Percentiles rank a stretch among this genome's conserved stretches.
phyloP scores from a whole-genome alignment of 768 basidiomycete genomes.

The Rhodotorula kratochvilovae region DNA sequence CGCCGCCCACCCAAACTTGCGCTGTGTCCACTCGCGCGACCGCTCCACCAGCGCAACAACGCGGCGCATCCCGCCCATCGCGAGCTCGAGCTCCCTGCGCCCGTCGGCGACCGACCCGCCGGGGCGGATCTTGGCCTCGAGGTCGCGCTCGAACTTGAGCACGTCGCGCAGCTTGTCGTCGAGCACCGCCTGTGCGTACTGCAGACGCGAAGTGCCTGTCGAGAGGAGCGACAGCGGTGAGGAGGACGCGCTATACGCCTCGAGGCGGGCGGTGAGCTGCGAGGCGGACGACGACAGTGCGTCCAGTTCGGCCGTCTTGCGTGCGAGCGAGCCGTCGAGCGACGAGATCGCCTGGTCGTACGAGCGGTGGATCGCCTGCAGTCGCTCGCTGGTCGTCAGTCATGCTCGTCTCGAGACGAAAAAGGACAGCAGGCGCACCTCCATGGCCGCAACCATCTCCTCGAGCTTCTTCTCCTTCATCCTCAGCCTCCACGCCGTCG shows the following conservation, averaged over 20 bases:
- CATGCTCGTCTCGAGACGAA: neutral
- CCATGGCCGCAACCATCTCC: neutral
- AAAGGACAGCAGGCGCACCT: neutral
- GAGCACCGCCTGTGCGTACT: constrained; percentile 8
- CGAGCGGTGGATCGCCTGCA: constrained; percentile 2
- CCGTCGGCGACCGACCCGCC: neutral
- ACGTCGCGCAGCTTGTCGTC: constrained; percentile 14
- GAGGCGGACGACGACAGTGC: neutral
- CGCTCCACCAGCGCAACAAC: neutral
- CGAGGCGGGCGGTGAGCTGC: neutral
- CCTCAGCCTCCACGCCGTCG: neutral
- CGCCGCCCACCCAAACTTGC: no score
- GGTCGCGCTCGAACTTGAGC: neutral
- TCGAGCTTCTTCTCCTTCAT: neutral
- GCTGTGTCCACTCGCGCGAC: neutral
- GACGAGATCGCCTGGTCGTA: constrained; percentile 8
- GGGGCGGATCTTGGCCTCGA: neutral
- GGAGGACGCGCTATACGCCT: neutral
- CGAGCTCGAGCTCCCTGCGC: neutral
- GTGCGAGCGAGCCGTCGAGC: neutral
- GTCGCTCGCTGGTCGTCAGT: neutral
- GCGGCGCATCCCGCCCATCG: neutral
- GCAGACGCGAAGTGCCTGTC: constrained; percentile 1
- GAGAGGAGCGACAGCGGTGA: neutral
- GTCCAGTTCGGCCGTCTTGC: neutral